Evolutionary conservation across 345 rosid species (phyloP).

Genomic region (Mercurialis annua): DNA sequence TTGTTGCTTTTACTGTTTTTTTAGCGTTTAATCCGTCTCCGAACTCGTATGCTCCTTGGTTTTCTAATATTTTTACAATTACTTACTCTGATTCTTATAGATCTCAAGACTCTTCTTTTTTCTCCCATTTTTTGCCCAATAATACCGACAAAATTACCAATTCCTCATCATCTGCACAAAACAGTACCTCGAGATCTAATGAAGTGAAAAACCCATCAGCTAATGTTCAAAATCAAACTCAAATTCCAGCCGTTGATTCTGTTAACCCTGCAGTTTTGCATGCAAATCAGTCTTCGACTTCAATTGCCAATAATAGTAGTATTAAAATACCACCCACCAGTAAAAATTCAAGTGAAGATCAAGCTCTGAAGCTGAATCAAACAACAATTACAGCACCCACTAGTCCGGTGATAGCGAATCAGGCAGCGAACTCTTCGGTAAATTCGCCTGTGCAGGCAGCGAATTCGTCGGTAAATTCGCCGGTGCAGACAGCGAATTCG

Average conservation of each 20-base stretch:
- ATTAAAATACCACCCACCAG: conserved; percentile 11
- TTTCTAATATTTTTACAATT: conserved; percentile 44
- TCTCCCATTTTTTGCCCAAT: conserved; percentile 44
- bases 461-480: conserved; percentile 20
- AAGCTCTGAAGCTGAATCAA: conserved; percentile 27
- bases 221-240: conserved; percentile 20
- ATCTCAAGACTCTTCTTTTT: conserved; percentile 56
- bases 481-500: not conserved
- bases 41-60: conserved; percentile 48
- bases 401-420: conserved; percentile 11
- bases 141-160: conserved; percentile 25
- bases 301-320: conserved; percentile 6
- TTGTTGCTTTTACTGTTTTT: conserved; percentile 62
- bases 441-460: not conserved
- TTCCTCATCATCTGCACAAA: conserved; percentile 5
- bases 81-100: conserved; percentile 34
- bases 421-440: not conserved
- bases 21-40: conserved; percentile 67
- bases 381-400: conserved; percentile 25
- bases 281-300: conserved; percentile 14
- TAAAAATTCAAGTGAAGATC: conserved; percentile 23
- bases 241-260: not conserved
- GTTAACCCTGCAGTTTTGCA: conserved; percentile 12
- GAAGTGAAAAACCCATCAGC: conserved; percentile 2
- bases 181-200: conserved; percentile 25